These are phyloP conservation scores for Gnaphalium uliginosum DNA, from an alignment of 129 eudicot species.

Conservation along the genomic window DNA sequence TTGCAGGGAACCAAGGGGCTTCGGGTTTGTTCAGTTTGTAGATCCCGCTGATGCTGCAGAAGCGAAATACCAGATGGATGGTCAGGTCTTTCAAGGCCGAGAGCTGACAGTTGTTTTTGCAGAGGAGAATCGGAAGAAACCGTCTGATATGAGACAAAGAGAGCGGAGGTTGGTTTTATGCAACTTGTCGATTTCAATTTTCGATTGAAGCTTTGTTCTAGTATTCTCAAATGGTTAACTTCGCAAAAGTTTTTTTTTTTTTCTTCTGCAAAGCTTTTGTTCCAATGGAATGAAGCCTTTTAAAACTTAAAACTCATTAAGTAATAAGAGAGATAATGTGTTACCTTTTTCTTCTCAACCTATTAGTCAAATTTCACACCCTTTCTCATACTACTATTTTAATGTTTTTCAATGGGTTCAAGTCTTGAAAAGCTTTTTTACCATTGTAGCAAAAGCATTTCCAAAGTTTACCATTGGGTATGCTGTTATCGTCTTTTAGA, in stretches of 20 bases:
- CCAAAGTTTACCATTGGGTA: neutral
- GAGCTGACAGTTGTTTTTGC: constrained; percentile 61
- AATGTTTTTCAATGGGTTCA: no score
- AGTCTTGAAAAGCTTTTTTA: neutral
- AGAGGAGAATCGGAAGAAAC: constrained; percentile 62
- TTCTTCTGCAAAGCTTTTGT: neutral
- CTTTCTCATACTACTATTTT: neutral
- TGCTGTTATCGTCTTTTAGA: no score
- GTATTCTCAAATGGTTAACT: neutral
- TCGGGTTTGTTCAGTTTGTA: constrained; percentile 76
- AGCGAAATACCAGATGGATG: constrained; percentile 61
- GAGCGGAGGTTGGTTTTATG: constrained; percentile 43
- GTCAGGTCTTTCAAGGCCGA: constrained; percentile 52
- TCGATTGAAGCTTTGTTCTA: neutral
- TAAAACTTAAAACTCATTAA: no score
- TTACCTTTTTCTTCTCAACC: neutral
- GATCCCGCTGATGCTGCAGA: constrained; percentile 64
- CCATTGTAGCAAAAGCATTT: neutral
- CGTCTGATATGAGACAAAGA: constrained; percentile 54
- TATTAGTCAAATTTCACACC: neutral
- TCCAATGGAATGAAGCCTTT: neutral
- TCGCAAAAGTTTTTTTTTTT: neutral
- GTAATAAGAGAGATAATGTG: neutral
- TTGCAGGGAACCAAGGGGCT: constrained; percentile 69
- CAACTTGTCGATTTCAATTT: no score